Conservation (phyloP, 2,329 filamentous ascomycete species). For the Ascomycota sp. region DNA sequence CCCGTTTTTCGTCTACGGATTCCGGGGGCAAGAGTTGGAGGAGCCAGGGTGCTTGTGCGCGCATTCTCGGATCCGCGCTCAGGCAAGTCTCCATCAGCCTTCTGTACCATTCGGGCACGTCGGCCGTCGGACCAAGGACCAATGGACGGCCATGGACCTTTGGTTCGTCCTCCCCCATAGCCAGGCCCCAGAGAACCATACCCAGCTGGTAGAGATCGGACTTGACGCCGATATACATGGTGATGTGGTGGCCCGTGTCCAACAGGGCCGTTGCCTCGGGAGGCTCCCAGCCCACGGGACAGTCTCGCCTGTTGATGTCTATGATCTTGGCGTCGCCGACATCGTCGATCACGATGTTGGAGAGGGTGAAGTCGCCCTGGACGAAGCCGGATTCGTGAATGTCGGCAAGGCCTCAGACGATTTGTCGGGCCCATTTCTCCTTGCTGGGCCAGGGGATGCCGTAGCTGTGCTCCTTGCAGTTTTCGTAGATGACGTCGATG, state of each 20-base stretch:
- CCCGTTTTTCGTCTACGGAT: conserved; percentile 6
- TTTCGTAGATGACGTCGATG: conserved; percentile 79
- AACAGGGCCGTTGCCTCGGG: conserved; percentile 77
- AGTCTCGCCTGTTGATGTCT: conserved; percentile 94
- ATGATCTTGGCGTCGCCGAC: conserved; percentile 85
- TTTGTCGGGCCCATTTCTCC: conserved; percentile 78
- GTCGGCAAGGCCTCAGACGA: conserved; percentile 71
- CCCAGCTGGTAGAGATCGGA: conserved; percentile 90
- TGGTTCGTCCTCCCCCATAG: conserved; percentile 74
- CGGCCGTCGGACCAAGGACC: conserved; percentile 30
- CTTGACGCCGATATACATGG: conserved; percentile 96
- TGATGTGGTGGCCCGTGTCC: conserved; percentile 71
- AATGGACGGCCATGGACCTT: conserved; percentile 60
- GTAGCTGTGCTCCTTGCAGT: conserved; percentile 34
- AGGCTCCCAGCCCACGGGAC: conserved; percentile 92
- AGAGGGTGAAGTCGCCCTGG: conserved; percentile 91
- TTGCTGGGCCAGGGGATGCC: conserved; percentile 47
- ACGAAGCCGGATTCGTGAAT: conserved; percentile 94
- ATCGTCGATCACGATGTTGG: conserved; percentile 85
- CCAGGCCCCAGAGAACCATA: conserved; percentile 91
- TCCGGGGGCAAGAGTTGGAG: conserved; percentile 42
- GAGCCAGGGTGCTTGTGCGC: conserved; percentile 54
- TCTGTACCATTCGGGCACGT: conserved; percentile 63
- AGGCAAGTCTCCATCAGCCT: conserved; percentile 59
- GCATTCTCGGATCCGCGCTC: conserved; percentile 48